These are phyloP conservation scores for Apiotrichum gamsii DNA, from an alignment of 1,284 basidiomycete species.

Conservation along the genomic window DNA sequence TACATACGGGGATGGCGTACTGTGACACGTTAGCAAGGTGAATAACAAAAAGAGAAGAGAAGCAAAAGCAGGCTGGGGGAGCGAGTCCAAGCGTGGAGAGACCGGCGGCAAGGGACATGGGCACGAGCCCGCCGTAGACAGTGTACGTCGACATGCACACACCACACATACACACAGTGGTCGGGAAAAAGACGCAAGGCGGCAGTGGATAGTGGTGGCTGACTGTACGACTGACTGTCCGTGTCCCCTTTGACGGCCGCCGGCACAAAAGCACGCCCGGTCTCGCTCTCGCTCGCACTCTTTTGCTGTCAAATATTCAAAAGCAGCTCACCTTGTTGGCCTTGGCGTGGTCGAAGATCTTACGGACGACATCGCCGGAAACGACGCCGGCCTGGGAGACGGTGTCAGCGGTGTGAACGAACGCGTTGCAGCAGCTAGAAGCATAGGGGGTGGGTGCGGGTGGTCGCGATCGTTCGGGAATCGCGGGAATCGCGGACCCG, in stretches of 20 bases:
- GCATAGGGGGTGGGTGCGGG: no score
- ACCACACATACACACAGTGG: not conserved
- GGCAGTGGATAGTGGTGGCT: not conserved
- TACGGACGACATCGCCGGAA: constrained; percentile 70
- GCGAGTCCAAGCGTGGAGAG: no score
- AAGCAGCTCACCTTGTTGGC: constrained; percentile 71
- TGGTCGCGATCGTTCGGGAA: no score
- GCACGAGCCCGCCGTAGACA: no score
- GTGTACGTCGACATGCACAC: no score
- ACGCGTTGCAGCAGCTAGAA: no score
- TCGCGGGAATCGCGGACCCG: not conserved
- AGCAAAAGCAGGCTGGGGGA: no score
- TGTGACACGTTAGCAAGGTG: constrained; percentile 36
- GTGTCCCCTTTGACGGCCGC: no score
- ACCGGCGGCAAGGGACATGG: not conserved
- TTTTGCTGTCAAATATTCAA: no score
- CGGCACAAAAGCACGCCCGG: no score
- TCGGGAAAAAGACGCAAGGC: not conserved
- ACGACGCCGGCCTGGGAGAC: constrained; percentile 67
- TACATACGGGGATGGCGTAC: constrained; percentile 78
- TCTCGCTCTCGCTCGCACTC: no score
- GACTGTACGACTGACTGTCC: not conserved
- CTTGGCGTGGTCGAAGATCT: constrained; percentile 81
- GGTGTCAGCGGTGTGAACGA: not conserved
- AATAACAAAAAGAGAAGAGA: no score